Percentiles rank a stretch among this genome's conserved stretches.
Conservation (phyloP, 2,329 filamentous ascomycete genomes). For the Apiospora phragmitis region DNA sequence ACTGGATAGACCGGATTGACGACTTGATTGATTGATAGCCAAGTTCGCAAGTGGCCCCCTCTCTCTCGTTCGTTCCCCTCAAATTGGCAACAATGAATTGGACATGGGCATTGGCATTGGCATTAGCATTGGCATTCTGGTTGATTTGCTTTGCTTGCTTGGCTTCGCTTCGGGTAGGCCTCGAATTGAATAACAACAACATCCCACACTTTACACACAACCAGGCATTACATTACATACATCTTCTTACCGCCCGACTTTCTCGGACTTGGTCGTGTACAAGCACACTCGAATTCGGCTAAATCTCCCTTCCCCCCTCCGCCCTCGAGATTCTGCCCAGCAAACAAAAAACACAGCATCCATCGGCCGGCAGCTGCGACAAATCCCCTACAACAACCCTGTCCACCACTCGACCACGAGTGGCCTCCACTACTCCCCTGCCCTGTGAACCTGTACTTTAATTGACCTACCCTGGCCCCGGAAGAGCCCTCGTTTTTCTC, state of each 20-base stretch:
- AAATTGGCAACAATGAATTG: background rate
- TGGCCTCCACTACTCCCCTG: background rate
- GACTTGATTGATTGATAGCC: background rate
- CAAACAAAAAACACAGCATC: background rate
- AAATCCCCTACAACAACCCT: constrained; percentile 2
- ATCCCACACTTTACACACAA: background rate
- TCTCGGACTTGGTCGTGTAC: background rate
- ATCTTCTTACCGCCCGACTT: too few relatives aligned
- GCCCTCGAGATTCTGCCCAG: background rate
- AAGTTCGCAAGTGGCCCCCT: background rate
- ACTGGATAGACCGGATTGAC: background rate
- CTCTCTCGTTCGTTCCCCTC: background rate
- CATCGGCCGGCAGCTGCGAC: background rate
- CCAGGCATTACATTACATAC: background rate
- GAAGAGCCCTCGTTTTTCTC: constrained; percentile 5
- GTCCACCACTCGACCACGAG: background rate
- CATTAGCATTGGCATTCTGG: background rate
- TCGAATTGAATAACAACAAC: background rate
- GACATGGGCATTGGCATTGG: background rate
- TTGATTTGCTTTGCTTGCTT: background rate
- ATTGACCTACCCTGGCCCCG: background rate
- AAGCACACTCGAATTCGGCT: background rate
- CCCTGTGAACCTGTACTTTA: background rate
- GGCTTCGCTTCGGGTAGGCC: background rate
- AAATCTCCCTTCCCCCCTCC: background rate